Evolutionary conservation across 345 rosid species (phyloP).

Genomic region (Populus ilicifolia): DNA sequence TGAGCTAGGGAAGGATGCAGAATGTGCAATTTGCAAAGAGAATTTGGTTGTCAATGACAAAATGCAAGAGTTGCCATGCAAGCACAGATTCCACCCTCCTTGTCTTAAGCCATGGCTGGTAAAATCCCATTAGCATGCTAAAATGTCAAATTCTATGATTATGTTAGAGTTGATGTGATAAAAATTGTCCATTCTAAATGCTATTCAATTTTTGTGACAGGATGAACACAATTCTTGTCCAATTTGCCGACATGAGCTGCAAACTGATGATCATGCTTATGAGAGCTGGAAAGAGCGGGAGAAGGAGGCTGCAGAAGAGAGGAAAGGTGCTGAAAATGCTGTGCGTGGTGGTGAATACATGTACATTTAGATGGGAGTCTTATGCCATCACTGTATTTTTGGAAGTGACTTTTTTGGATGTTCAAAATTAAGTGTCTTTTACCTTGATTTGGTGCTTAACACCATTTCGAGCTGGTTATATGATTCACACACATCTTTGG

Average conservation of each 20-base stretch:
- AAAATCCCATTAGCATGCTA: slow-evolving; percentile 12
- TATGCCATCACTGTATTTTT: not conserved
- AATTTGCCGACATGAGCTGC: slow-evolving; percentile 81
- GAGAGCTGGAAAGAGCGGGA: slow-evolving; percentile 93
- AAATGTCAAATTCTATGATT: not conserved
- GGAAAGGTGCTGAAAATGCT: slow-evolving; percentile 92
- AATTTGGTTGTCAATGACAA: slow-evolving; percentile 61
- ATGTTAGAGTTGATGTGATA: not conserved
- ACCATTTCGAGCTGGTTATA: not conserved
- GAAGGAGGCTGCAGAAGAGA: slow-evolving; percentile 85
- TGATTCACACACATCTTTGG: slow-evolving; percentile 6
- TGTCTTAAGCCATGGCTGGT: slow-evolving; percentile 99
- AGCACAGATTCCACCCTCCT: slow-evolving; percentile 88
- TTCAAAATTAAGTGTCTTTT: not conserved
- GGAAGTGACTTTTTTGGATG: not conserved
- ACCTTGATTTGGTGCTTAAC: not conserved
- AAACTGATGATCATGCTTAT: slow-evolving; percentile 81
- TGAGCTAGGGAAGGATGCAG: slow-evolving; percentile 60
- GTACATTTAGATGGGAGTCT: slow-evolving; percentile 49
- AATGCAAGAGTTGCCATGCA: slow-evolving; percentile 96
- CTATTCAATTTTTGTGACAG: slow-evolving; percentile 30
- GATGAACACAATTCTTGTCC: slow-evolving; percentile 98
- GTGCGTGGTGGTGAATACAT: slow-evolving; percentile 87
- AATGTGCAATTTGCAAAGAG: slow-evolving; percentile 92
- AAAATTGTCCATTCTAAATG: not conserved